Percentiles rank a stretch among this genome's conserved stretches.
These are phyloP conservation scores for Leccinum rimulosum DNA, from an alignment of 768 basidiomycete genomes.

Conservation along the genomic window DNA sequence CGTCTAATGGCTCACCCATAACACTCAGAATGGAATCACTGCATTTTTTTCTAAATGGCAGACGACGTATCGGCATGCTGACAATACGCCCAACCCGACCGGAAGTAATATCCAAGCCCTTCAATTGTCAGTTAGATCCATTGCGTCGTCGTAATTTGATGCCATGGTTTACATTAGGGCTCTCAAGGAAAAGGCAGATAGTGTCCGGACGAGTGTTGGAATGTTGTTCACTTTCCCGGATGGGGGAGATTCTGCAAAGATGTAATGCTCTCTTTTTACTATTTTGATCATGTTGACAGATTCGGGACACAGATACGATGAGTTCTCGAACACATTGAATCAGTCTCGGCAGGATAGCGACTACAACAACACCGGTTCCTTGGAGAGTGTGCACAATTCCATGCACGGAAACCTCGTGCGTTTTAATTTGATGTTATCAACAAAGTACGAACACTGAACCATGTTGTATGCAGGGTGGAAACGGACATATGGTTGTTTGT, in stretches of 20 bases:
- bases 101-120: conserved; percentile 14
- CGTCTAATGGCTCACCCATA: not conserved
- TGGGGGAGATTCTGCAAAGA: conserved; percentile 6
- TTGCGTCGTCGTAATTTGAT: not conserved
- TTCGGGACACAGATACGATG: conserved; percentile 22
- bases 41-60: conserved; percentile 23
- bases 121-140: conserved; percentile 12
- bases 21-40: conserved; percentile 5
- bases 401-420: conserved; percentile 21
- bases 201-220: conserved; percentile 17
- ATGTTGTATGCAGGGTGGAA: conserved; percentile 18
- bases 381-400: conserved; percentile 23
- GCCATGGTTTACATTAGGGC: conserved; percentile 3
- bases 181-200: conserved; percentile 14
- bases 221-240: conserved; percentile 21
- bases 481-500: conserved; percentile 27
- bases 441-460: not conserved
- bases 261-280: conserved; percentile 2
- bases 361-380: conserved; percentile 12
- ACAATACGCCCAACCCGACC: conserved; percentile 6
- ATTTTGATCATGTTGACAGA: not conserved
- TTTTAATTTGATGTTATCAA: not conserved
- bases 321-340: conserved; percentile 26
- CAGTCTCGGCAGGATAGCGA: conserved; percentile 18
- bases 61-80: conserved; percentile 19